Conservation (phyloP, 257 asterid species). For the Linaria vulgaris region DNA sequence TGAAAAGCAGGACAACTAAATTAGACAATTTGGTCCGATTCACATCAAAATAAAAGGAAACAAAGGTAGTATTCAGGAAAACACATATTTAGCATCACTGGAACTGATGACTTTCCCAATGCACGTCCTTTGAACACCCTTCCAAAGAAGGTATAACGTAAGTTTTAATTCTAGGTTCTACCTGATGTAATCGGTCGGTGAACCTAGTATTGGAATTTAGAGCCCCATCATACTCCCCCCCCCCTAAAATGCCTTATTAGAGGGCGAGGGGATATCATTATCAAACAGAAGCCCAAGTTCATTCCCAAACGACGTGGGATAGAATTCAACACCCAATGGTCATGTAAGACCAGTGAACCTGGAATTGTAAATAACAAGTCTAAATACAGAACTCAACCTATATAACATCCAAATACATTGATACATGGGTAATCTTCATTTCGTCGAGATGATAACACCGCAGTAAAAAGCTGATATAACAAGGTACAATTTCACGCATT, state of each 20-base stretch:
- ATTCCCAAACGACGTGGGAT: no score
- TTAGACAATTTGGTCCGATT: conserved; percentile 6
- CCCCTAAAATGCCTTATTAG: no score
- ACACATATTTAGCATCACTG: neutral
- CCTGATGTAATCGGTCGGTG: conserved; percentile 9
- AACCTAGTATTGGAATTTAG: no score
- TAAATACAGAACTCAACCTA: neutral
- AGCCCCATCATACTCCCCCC: no score
- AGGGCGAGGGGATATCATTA: no score
- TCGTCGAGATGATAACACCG: conserved; percentile 8
- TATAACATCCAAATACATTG: neutral
- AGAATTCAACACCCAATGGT: no score
- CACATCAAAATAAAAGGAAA: neutral
- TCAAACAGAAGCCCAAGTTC: no score
- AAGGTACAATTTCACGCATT: no score
- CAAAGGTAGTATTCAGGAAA: neutral
- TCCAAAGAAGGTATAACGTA: neutral
- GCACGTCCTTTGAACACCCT: neutral
- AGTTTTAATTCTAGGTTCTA: neutral
- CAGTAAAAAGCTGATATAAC: no score
- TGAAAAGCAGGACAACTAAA: conserved; percentile 32
- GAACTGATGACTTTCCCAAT: conserved; percentile 16
- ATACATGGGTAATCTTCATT: neutral
- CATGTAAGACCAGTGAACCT: no score
- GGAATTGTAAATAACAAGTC: neutral